These are phyloP conservation scores for Rhizopogon hawkerae DNA, from an alignment of 1,284 basidiomycete genomes.

Conservation along the genomic window DNA sequence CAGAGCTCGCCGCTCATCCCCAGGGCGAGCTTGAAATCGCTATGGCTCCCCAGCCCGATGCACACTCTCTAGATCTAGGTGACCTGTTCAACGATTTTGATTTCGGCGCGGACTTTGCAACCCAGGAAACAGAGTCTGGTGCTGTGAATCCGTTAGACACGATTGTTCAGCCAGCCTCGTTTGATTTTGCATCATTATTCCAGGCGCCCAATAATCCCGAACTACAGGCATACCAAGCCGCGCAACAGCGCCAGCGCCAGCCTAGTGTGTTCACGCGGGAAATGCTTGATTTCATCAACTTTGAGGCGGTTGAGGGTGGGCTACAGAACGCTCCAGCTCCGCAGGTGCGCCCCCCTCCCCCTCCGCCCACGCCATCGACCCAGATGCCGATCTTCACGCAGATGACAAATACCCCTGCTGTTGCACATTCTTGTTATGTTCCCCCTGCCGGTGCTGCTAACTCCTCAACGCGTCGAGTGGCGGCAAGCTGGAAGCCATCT, in stretches of 20 bases:
- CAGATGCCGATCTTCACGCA: constrained; percentile 21
- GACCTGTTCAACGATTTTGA: constrained; percentile 13
- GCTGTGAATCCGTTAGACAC: background rate
- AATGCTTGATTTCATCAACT: constrained; percentile 22
- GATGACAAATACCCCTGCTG: constrained; percentile 20
- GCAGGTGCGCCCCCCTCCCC: constrained; percentile 14
- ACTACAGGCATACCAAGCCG: constrained; percentile 7
- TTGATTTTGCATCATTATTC: constrained; percentile 17
- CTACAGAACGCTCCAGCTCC: constrained; percentile 6
- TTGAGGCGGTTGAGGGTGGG: constrained; percentile 17
- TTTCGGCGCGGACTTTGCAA: constrained; percentile 1
- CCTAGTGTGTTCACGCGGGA: constrained; percentile 21
- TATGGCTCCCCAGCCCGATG: constrained; percentile 12
- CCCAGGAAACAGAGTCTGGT: constrained; percentile 3
- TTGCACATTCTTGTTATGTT: constrained; percentile 27
- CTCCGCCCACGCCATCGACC: constrained; percentile 6
- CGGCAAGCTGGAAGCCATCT: constrained; percentile 40
- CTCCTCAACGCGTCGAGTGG: constrained; percentile 44
- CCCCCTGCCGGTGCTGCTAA: constrained; percentile 48
- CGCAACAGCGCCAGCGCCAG: constrained; percentile 14
- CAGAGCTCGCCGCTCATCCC: constrained; percentile 23
- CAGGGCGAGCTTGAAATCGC: constrained; percentile 29
- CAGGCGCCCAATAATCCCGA: constrained; percentile 10
- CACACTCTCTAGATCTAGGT: constrained; percentile 6
- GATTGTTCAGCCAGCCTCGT: background rate